Evolutionary conservation across 75 land plant genomes (phyloP).

Genomic region (Pinus tabuliformis): DNA sequence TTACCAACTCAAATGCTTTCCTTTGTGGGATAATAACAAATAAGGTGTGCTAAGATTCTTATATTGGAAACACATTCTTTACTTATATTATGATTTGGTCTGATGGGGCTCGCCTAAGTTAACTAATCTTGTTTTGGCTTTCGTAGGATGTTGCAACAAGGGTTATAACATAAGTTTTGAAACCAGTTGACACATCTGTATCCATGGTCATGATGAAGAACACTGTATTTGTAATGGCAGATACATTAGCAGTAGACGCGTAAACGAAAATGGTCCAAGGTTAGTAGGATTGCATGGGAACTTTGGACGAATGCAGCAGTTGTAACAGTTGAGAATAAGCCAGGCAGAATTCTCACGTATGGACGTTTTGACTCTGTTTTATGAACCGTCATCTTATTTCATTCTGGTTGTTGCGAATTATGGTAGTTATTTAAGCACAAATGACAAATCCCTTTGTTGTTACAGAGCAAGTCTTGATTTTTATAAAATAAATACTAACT

Average conservation of each 20-base stretch:
- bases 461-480: not conserved
- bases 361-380: slow-evolving; percentile 10
- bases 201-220: slow-evolving; percentile 90
- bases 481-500: not conserved
- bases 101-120: not conserved
- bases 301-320: slow-evolving; percentile 64
- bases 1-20: slow-evolving; percentile 82
- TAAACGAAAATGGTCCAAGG: slow-evolving; percentile 94
- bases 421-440: too few species aligned
- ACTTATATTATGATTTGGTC: not conserved
- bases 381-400: not conserved
- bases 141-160: slow-evolving; percentile 77
- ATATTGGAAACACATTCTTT: not conserved
- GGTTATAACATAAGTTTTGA: slow-evolving; percentile 70
- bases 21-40: slow-evolving; percentile 88
- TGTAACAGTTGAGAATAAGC: slow-evolving; percentile 69
- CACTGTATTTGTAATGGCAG: slow-evolving; percentile 75
- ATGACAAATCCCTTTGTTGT: too few species aligned
- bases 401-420: too few species aligned
- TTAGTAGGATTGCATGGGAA: slow-evolving; percentile 40
- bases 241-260: slow-evolving; percentile 84
- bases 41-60: slow-evolving; percentile 37
- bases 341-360: slow-evolving; percentile 86
- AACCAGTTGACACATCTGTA: slow-evolving; percentile 70
- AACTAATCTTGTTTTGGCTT: not conserved